Percentiles rank a stretch among this genome's conserved stretches.
Conservation (phyloP, 148 eudicot species). For the Nepenthes mirabilis region DNA sequence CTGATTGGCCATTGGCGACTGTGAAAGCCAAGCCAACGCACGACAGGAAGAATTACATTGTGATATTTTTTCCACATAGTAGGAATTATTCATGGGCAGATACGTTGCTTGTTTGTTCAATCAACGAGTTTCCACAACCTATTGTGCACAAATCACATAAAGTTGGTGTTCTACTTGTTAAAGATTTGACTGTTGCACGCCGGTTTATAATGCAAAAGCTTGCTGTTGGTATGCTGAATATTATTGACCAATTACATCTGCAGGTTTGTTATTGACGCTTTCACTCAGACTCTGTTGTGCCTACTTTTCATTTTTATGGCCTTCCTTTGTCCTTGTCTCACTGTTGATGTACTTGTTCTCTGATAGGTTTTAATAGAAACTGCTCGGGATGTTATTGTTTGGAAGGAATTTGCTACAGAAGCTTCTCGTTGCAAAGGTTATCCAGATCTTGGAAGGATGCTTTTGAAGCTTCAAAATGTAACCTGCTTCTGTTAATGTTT, state of each 20-base stretch:
- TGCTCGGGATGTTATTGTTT: conserved; percentile 53
- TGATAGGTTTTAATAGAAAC: conserved; percentile 64
- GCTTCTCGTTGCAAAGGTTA: conserved; percentile 76
- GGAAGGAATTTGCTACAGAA: conserved; percentile 82
- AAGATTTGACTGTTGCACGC: conserved; percentile 85
- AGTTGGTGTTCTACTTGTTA: conserved; percentile 66
- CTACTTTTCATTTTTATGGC: not conserved
- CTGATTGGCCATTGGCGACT: conserved; percentile 88
- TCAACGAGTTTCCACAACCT: conserved; percentile 72
- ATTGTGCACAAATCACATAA: conserved; percentile 66
- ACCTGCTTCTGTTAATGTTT: conserved; percentile 18
- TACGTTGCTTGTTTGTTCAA: conserved; percentile 70
- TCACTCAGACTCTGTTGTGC: not conserved
- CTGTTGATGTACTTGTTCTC: conserved; percentile 11
- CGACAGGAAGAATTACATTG: conserved; percentile 76
- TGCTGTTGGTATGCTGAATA: conserved; percentile 63
- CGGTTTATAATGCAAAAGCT: conserved; percentile 78
- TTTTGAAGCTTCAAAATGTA: conserved; percentile 76
- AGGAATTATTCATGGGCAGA: conserved; percentile 94
- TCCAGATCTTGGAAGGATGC: conserved; percentile 84
- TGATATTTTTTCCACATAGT: conserved; percentile 73
- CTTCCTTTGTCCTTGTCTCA: conserved; percentile 6
- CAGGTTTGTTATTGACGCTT: conserved; percentile 30
- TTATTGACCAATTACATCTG: conserved; percentile 62
- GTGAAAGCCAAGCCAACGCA: conserved; percentile 88